These are phyloP conservation scores for Hypoxylon lienhwacheense DNA, from an alignment of 495 filamentous ascomycete species.

Conservation along the genomic window DNA sequence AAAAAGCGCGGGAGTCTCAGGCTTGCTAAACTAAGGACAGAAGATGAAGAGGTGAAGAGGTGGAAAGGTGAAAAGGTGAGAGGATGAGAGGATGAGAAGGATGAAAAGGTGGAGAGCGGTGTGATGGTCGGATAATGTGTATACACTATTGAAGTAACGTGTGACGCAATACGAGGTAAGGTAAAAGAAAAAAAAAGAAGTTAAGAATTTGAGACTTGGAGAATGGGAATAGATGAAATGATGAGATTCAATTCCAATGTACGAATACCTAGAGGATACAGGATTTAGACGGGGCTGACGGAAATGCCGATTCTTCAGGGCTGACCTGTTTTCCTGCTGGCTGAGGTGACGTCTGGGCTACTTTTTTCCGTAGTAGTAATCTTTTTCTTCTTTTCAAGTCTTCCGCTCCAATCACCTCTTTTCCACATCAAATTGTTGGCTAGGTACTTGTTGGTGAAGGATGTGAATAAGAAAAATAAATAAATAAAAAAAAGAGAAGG, in stretches of 20 bases:
- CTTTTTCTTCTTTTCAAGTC: neutral
- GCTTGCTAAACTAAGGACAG: neutral
- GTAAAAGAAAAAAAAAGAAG: conserved; percentile 6
- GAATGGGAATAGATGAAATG: conserved; percentile 2
- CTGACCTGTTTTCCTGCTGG: conserved; percentile 12
- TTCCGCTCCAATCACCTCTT: conserved; percentile 24
- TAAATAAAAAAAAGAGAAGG: neutral
- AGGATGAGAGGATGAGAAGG: too few species aligned
- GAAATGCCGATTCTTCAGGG: too few species aligned
- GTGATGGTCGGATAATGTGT: conserved; percentile 17
- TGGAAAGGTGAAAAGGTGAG: too few species aligned
- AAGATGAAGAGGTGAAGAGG: neutral
- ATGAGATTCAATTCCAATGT: conserved; percentile 17
- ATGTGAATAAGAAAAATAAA: neutral
- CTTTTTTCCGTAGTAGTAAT: conserved; percentile 7
- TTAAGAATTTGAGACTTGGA: conserved; percentile 17
- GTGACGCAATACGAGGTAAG: conserved; percentile 6
- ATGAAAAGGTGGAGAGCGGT: neutral
- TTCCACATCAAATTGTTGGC: conserved; percentile 4
- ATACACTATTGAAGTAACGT: too few species aligned
- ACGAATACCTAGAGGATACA: conserved; percentile 20
- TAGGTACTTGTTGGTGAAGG: neutral
- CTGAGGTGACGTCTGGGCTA: conserved; percentile 26
- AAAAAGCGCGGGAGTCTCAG: conserved; percentile 8
- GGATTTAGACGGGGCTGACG: conserved; percentile 12